Conservation (phyloP, 1,284 basidiomycete species). For the Ceratobasidium sp. region DNA sequence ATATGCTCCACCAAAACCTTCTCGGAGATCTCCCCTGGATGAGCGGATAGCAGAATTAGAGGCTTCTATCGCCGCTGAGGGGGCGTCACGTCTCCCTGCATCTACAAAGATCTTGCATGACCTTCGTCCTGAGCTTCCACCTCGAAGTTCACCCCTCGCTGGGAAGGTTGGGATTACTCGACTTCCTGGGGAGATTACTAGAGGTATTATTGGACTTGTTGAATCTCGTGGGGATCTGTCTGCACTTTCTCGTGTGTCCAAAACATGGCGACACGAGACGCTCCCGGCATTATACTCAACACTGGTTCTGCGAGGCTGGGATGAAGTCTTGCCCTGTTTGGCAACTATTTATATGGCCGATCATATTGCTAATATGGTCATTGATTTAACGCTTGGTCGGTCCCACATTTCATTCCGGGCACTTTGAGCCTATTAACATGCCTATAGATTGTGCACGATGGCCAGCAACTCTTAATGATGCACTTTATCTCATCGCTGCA, state of each 20-base stretch:
- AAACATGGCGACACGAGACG: constrained; percentile 27
- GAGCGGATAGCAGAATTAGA: constrained; percentile 36
- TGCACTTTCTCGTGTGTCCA: constrained; percentile 37
- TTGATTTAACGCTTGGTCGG: constrained; percentile 41
- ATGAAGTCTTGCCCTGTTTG: constrained; percentile 37
- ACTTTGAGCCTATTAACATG: neutral
- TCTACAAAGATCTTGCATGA: constrained; percentile 26
- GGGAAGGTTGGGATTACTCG: constrained; percentile 24
- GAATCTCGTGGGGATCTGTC: constrained; percentile 23
- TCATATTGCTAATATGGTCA: constrained; percentile 7
- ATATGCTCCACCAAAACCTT: neutral
- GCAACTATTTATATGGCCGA: constrained; percentile 4
- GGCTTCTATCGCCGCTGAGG: constrained; percentile 23
- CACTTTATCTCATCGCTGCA: constrained; percentile 26
- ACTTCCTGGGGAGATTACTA: constrained; percentile 32
- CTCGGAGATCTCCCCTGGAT: constrained; percentile 31
- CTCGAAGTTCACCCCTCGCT: neutral
- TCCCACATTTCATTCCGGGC: neutral
- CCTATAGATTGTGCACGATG: constrained; percentile 13
- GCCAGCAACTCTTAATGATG: constrained; percentile 16
- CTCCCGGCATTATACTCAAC: constrained; percentile 31
- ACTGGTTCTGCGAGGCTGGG: constrained; percentile 37
- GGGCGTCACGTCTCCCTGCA: constrained; percentile 37
- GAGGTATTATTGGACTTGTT: constrained; percentile 18
- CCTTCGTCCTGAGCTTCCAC: constrained; percentile 24